Evolutionary conservation across 129 eudicot species (phyloP), one percentile per base, ranked within the genome.

Genomic region (Smallanthus sonchifolius): DNA sequence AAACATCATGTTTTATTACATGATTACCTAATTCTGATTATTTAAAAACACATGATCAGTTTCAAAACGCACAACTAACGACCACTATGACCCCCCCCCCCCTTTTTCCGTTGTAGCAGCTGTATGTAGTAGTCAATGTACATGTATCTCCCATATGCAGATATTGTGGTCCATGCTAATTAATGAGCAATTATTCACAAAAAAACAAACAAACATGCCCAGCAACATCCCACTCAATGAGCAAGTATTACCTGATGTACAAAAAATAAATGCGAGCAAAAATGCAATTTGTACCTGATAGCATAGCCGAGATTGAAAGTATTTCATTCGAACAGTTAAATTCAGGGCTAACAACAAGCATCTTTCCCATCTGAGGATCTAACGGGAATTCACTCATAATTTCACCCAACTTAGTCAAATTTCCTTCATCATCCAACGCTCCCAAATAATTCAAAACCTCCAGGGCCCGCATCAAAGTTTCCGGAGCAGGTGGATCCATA

Each of bases 401-500:
- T 70, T 88, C 97, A 11, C 99, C 99, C 79, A 90, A 67, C 72
- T 82, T 88, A 52, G 97, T 94, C 87, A 94, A 74, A 81, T 94
- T 94, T 30, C 99, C 99, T 8, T 94, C 99, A 82, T 94, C 99
- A 76, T 94, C 99, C 80, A 94, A 77, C 6, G 97, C 99, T 19
- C 97, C 99, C 81, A 94, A 72, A 81, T 91, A 94, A 87, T 94
- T 94, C 87, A 94, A 84, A 32, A 94, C 97, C 86, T 94, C 99
- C 51, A 94, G 61, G 6, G 99, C 99, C 20, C 99, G 91, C 99
- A 94, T 94, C 62, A 94, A 71, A n/a, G 99, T 88, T 83, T 95
- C 99, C 0, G 97, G 99, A 45, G 99, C 99, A 52, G 99, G 99
- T 3, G 97, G 97, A 73, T 95, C 99, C 99, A 95, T 91, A 69